Conservation (phyloP, 805 yeast genomes). For the Tetrapisispora taiwanensis region DNA sequence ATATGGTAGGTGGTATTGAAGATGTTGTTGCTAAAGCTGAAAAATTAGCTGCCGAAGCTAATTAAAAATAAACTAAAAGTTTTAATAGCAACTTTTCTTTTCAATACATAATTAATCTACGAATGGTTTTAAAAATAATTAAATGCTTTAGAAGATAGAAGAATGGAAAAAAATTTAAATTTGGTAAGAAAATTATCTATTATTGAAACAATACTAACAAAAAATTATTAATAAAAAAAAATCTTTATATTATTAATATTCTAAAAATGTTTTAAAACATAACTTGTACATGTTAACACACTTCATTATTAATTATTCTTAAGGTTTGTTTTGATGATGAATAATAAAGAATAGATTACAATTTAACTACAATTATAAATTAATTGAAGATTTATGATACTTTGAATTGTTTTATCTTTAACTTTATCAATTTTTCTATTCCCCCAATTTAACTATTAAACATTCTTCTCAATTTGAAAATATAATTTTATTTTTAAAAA, state of each 20-base stretch:
- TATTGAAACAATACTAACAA: background rate
- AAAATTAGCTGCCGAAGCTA: conserved; percentile 91
- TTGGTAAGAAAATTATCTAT: no score
- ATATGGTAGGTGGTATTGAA: conserved; percentile 99
- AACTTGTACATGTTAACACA: background rate
- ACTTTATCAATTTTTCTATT: background rate
- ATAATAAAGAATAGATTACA: no score
- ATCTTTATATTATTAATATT: background rate
- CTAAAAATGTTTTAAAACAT: background rate
- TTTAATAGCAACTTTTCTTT: no score
- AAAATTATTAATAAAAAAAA: background rate
- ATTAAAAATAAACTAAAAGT: conserved; percentile 29
- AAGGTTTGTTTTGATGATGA: background rate
- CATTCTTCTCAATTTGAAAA: background rate
- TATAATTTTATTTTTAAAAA: no score
- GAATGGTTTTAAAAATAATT: no score
- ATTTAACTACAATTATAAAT: no score
- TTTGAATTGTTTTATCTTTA: no score
- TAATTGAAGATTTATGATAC: no score
- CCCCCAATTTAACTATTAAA: no score
- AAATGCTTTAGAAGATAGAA: no score
- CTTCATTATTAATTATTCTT: background rate
- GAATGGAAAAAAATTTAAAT: no score
- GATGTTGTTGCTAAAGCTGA: conserved; percentile 98
- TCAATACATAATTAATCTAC: background rate